Conservation (phyloP, 768 basidiomycete genomes). For the Rhodocollybia butyracea region DNA sequence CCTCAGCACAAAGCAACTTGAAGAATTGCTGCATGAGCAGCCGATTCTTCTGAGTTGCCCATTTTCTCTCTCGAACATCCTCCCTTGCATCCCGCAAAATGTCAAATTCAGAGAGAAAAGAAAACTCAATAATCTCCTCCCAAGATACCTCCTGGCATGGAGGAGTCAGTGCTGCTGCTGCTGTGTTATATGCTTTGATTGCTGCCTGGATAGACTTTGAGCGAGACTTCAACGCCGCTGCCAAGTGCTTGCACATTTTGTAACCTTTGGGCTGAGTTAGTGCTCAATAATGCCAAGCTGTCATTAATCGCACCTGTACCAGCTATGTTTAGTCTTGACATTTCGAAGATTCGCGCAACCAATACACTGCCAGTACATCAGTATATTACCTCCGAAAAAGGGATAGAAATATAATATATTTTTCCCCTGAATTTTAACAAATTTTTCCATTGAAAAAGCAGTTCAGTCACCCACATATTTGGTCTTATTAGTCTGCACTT, state of each 20-base stretch:
- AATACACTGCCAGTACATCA: too few species aligned
- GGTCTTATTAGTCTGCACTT: too few species aligned
- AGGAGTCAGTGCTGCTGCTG: neutral
- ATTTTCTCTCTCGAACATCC: neutral
- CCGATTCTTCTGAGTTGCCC: neutral
- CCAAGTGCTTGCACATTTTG: slow-evolving; percentile 24
- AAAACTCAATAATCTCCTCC: neutral
- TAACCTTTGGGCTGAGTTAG: slow-evolving; percentile 20
- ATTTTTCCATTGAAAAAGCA: too few species aligned
- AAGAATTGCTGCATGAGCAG: slow-evolving; percentile 8
- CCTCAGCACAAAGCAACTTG: slow-evolving; percentile 13
- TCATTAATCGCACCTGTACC: slow-evolving; percentile 21
- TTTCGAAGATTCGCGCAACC: slow-evolving; percentile 18
- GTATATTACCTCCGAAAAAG: too few species aligned
- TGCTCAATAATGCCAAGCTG: neutral
- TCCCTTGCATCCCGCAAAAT: neutral
- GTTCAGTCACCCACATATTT: too few species aligned
- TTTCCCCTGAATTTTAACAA: too few species aligned
- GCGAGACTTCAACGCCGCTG: slow-evolving; percentile 14
- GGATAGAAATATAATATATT: too few species aligned
- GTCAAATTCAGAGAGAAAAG: slow-evolving; percentile 3
- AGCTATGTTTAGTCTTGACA: slow-evolving; percentile 13
- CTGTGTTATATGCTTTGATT: neutral
- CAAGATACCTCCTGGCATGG: neutral
- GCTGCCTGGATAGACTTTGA: neutral